Evolutionary conservation across 495 filamentous ascomycete species (phyloP).

Genomic region (Aspergillus mulundensis): DNA sequence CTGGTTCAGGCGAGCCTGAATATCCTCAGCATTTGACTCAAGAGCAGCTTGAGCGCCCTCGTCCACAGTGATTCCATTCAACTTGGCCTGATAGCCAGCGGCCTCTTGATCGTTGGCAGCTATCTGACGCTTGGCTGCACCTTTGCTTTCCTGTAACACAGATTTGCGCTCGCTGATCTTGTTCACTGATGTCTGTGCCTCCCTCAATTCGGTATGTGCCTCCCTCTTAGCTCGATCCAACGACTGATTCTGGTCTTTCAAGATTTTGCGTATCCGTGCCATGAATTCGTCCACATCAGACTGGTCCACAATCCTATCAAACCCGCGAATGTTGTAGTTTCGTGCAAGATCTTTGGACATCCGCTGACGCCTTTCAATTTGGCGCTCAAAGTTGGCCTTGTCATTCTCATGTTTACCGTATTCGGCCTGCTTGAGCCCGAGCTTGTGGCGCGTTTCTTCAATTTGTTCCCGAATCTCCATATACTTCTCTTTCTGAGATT

Average conservation of each 20-base stretch:
- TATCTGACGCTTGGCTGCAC: constrained; percentile 64
- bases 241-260: constrained; percentile 70
- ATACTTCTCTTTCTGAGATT: constrained; percentile 56
- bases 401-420: constrained; percentile 80
- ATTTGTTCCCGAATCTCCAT: constrained; percentile 60
- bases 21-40: constrained; percentile 66
- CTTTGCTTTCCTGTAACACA: constrained; percentile 65
- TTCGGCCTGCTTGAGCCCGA: constrained; percentile 74
- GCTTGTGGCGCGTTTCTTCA: constrained; percentile 48
- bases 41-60: constrained; percentile 76
- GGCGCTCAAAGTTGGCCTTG: constrained; percentile 78
- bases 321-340: constrained; percentile 78
- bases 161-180: constrained; percentile 66
- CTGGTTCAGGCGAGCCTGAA: constrained; percentile 56
- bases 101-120: constrained; percentile 64
- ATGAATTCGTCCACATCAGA: constrained; percentile 70
- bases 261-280: constrained; percentile 65
- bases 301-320: constrained; percentile 74
- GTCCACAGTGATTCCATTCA: constrained; percentile 70
- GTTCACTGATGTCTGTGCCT: constrained; percentile 61
- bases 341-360: constrained; percentile 76
- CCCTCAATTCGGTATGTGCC: constrained; percentile 64
- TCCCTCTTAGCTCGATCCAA: constrained; percentile 70
- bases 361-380: constrained; percentile 61
- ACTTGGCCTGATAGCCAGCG: constrained; percentile 54